Percentiles rank a stretch among this genome's conserved stretches.
Evolutionary conservation across 2,329 filamentous ascomycete genomes (phyloP).

Genomic region (Trichoderma sp.): DNA sequence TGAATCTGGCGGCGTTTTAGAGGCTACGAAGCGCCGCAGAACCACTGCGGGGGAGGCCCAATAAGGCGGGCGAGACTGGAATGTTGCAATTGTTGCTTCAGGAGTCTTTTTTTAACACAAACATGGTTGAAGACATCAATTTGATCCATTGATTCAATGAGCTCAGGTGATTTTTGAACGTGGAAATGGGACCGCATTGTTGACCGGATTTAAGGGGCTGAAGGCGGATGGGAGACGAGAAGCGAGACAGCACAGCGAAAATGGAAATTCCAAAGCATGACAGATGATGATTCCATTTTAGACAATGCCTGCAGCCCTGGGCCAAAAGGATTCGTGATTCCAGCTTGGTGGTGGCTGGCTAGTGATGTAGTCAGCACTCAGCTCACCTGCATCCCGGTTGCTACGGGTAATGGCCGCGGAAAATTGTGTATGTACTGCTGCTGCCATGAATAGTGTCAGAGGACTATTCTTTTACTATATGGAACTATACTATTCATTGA

Average conservation of each 20-base stretch:
- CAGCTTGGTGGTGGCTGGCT: neutral
- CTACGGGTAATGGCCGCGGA: neutral
- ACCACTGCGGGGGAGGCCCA: neutral
- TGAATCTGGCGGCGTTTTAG: neutral
- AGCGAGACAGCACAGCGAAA: neutral
- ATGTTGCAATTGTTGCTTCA: neutral
- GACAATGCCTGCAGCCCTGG: neutral
- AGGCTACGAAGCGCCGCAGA: neutral
- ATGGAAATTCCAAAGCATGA: neutral
- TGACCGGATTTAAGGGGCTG: neutral
- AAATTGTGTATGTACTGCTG: neutral
- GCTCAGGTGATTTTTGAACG: neutral
- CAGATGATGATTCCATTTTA: neutral
- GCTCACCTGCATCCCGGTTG: neutral
- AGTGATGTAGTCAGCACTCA: neutral
- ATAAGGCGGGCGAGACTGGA: neutral
- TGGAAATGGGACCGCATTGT: neutral
- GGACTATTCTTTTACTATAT: neutral
- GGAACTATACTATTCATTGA: neutral
- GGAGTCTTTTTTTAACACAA: neutral
- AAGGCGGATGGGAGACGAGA: neutral
- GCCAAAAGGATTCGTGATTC: neutral
- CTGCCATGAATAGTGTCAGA: neutral
- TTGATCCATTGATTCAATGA: neutral
- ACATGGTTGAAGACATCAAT: neutral